Evolutionary conservation across 805 yeast genomes (phyloP).

Genomic region (Schizosaccharomyces pombe): DNA sequence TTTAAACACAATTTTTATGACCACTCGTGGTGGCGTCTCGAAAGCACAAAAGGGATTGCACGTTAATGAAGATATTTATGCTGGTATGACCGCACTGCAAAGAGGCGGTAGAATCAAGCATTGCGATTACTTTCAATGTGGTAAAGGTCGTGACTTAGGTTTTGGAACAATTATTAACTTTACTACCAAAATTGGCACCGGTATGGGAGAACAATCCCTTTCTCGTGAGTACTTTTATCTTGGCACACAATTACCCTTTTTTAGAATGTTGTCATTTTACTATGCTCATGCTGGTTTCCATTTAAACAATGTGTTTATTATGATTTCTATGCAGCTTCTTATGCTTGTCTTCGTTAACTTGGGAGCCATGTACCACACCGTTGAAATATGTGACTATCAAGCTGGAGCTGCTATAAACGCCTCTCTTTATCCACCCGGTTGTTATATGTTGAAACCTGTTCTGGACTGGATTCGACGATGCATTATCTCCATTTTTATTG

Average conservation of each 20-base stretch:
- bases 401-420: conserved; percentile 50
- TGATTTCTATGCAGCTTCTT: conserved; percentile 66
- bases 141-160: conserved; percentile 88
- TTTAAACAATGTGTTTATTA: conserved; percentile 67
- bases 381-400: conserved; percentile 43
- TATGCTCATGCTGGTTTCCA: conserved; percentile 97
- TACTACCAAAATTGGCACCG: conserved; percentile 90
- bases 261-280: conserved; percentile 72
- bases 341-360: conserved; percentile 57
- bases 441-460: conserved; percentile 70
- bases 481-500: conserved; percentile 76
- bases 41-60: conserved; percentile 88
- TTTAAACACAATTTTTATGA: conserved; percentile 72
- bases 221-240: conserved; percentile 78
- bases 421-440: conserved; percentile 52
- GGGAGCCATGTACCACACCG: conserved; percentile 54
- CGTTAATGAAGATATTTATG: conserved; percentile 82
- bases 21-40: conserved; percentile 85
- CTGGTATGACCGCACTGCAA: conserved; percentile 74
- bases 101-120: conserved; percentile 90
- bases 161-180: conserved; percentile 79
- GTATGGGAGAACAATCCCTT: conserved; percentile 91
- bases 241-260: conserved; percentile 74
- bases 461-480: conserved; percentile 74
- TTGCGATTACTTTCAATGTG: conserved; percentile 89